A percentile compares a stretch with the other conserved stretches of the same genome.
Conservation (phyloP, 495 filamentous ascomycete genomes). For the Pyronema domesticum region DNA sequence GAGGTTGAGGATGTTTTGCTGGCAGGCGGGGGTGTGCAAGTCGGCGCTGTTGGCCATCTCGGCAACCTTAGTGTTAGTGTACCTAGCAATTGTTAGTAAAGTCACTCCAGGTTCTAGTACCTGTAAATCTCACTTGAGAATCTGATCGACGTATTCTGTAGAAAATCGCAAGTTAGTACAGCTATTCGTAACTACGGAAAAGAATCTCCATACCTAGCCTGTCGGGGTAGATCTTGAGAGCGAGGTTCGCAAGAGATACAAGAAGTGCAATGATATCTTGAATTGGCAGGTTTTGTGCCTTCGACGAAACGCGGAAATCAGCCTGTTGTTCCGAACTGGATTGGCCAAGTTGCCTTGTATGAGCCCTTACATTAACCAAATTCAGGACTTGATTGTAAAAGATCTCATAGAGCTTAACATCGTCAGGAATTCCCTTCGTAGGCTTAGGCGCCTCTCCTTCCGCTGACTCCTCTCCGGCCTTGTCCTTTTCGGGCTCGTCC, state of each 20-base stretch:
- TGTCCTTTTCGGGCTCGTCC: constrained; percentile 11
- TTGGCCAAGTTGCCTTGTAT: constrained; percentile 23
- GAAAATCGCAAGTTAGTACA: constrained; percentile 5
- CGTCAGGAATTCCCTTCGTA: constrained; percentile 53
- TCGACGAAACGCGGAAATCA: constrained; percentile 26
- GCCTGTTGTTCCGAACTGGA: constrained; percentile 18
- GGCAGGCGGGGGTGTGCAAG: constrained; percentile 68
- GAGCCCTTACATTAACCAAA: constrained; percentile 43
- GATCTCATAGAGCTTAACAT: constrained; percentile 86
- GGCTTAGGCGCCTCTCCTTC: constrained; percentile 31
- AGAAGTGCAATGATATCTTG: constrained; percentile 86
- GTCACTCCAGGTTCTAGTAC: neutral
- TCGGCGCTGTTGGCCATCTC: constrained; percentile 88
- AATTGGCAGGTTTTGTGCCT: constrained; percentile 74
- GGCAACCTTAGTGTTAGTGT: constrained; percentile 70
- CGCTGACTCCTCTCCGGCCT: constrained; percentile 20
- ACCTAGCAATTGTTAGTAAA: constrained; percentile 11
- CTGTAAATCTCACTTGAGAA: constrained; percentile 41
- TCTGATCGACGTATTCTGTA: constrained; percentile 84
- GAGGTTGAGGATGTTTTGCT: constrained; percentile 74
- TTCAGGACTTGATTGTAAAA: constrained; percentile 94
- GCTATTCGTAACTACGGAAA: neutral
- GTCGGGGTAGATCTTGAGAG: constrained; percentile 86
- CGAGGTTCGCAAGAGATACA: constrained; percentile 80
- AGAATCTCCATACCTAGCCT: constrained; percentile 34